phyloP scores from a whole-genome alignment of 2,329 filamentous ascomycete genomes.

The Tympanopsis confertula region DNA sequence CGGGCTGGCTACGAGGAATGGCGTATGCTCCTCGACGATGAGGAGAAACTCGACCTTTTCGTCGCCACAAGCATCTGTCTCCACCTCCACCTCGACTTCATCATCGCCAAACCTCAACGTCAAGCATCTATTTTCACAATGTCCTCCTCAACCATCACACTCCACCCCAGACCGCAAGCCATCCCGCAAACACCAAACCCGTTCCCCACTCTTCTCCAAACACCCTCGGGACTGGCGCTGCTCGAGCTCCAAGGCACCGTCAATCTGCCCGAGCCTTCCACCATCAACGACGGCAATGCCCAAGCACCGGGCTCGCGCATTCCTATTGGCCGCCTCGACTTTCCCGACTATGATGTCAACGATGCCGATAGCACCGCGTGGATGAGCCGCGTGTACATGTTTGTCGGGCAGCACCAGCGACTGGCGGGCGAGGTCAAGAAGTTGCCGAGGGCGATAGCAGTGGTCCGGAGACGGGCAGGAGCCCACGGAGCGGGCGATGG shows the following conservation, averaged over 20 bases:
- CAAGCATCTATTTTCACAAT: no score
- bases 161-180: no score
- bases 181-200: constrained; percentile 29
- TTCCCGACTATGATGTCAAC: constrained; percentile 60
- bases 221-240: constrained; percentile 77
- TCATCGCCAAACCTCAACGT: no score
- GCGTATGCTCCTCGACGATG: no score
- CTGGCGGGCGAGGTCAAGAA: constrained; percentile 86
- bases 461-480: constrained; percentile 49
- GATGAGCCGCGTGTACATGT: constrained; percentile 85
- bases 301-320: constrained; percentile 17
- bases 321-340: constrained; percentile 62
- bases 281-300: constrained; percentile 12
- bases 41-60: no score
- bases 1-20: no score
- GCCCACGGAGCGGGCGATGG: constrained; percentile 9
- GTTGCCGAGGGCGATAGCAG: constrained; percentile 63
- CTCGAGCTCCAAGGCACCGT: constrained; percentile 88
- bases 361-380: constrained; percentile 45
- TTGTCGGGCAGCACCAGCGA: constrained; percentile 78
- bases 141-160: no score
- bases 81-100: no score
- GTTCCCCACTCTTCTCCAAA: constrained; percentile 74
- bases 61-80: no score
- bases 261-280: constrained; percentile 49